These are phyloP conservation scores for Strigomonas culicis DNA, from an alignment of 208 protist genomes.

Conservation along the genomic window DNA sequence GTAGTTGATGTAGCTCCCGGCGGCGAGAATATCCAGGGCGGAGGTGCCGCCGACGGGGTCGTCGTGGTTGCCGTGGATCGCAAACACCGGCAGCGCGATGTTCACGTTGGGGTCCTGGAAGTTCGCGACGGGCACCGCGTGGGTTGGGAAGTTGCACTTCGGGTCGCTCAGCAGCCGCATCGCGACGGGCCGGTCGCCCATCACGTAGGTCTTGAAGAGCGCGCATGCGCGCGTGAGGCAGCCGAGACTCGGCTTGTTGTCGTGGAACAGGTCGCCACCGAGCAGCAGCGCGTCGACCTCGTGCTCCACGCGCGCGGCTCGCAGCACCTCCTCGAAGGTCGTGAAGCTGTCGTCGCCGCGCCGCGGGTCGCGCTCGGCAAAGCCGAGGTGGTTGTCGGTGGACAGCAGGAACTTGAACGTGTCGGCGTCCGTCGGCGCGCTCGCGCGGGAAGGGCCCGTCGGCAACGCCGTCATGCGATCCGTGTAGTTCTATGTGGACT, in stretches of 20 bases:
- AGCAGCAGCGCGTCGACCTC: slow-evolving; percentile 97
- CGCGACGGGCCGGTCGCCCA: slow-evolving; percentile 87
- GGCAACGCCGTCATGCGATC: no score
- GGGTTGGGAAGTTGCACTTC: slow-evolving; percentile 86
- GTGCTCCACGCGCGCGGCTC: slow-evolving; percentile 87
- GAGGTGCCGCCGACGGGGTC: slow-evolving; percentile 95
- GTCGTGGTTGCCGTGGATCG: slow-evolving; percentile 99
- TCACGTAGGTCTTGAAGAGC: slow-evolving; percentile 88
- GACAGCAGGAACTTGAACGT: slow-evolving; percentile 91
- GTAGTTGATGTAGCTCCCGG: slow-evolving; percentile 97
- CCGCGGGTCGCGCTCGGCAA: slow-evolving; percentile 92
- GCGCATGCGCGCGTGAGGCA: slow-evolving; percentile 87
- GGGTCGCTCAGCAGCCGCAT: slow-evolving; percentile 94
- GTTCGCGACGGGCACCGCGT: slow-evolving; percentile 77
- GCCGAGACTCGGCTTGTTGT: slow-evolving; percentile 97
- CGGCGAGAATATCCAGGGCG: slow-evolving; percentile 94
- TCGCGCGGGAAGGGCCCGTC: no score
- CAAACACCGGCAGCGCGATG: slow-evolving; percentile 97
- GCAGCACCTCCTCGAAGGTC: slow-evolving; percentile 98
- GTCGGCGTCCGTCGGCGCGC: slow-evolving; percentile 17
- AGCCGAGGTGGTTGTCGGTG: slow-evolving; percentile 98
- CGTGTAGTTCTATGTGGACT: no score
- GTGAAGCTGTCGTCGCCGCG: slow-evolving; percentile 97
- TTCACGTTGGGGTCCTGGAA: slow-evolving; percentile 98
- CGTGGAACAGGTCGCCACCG: slow-evolving; percentile 99